Evolutionary conservation across 75 land plant genomes (phyloP), one percentile per base, ranked within the genome.

Genomic region (Sequoiadendron giganteum): DNA sequence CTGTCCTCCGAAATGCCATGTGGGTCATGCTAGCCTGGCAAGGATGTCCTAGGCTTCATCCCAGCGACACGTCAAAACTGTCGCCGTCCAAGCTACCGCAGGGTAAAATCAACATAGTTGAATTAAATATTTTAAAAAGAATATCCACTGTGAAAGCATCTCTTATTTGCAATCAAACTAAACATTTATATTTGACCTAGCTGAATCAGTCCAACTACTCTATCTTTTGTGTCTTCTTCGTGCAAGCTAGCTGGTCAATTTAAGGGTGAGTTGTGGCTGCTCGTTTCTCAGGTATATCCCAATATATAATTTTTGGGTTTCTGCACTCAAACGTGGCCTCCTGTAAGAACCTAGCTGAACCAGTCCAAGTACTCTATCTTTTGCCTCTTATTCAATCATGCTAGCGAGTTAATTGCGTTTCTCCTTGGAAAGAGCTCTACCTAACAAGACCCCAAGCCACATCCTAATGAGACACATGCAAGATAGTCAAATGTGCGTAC

Each of bases 211-310:
- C 25, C 9, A 80, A 21, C 14, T 80, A 21, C 48, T 25, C 48
- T 80, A 43, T 39, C 45, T 80, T 80, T 80, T 80, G 83, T 9
- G 28, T 80, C 25, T 77, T 79, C 43, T 79, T 79, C 43, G 40
- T 40, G 40, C 82, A 18, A 16, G 43, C 42, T 40, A 16, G 19
- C 43, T 14, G 45, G 0, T 3, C 1, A 36, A 76, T 76, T 76
- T 39, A 76, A 36, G 42, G 14, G 5, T 76, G 13, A 18, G 81
- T 78, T 14, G 42, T 39, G 81, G 28, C 19, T 78, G 21, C 18
- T 39, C 81, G 42, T 38, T 34, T 78, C 81, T 6, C 38, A 36
- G 45, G 45, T 39, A 43, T 8, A 21, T 39, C 3, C 2, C 21
- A 80, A 80, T 28, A 39, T 40, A 42, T 25, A 42, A 19, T 40